These are phyloP conservation scores for Rhizopogon rudus DNA, from an alignment of 768 basidiomycete genomes.

Conservation along the genomic window DNA sequence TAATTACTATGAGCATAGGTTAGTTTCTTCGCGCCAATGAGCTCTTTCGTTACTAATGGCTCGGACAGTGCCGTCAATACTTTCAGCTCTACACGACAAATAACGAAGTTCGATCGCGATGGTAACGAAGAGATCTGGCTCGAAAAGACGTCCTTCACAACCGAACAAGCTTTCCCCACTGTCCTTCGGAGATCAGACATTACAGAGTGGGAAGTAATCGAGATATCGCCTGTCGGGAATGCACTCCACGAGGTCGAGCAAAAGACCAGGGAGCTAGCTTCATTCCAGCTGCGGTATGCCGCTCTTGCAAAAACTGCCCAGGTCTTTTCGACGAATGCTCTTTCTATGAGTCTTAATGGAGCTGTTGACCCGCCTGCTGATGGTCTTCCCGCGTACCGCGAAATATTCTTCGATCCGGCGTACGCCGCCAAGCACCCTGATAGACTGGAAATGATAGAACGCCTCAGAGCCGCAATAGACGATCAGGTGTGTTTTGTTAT, in stretches of 20 bases:
- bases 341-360: slow-evolving; percentile 83
- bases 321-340: slow-evolving; percentile 66
- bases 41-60: background rate
- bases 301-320: slow-evolving; percentile 76
- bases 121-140: slow-evolving; percentile 76
- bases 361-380: slow-evolving; percentile 81
- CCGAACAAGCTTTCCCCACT: slow-evolving; percentile 87
- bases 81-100: slow-evolving; percentile 73
- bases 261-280: slow-evolving; percentile 73
- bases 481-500: slow-evolving; percentile 55
- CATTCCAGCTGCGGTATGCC: slow-evolving; percentile 65
- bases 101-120: slow-evolving; percentile 59
- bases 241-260: slow-evolving; percentile 78
- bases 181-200: slow-evolving; percentile 89
- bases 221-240: slow-evolving; percentile 82
- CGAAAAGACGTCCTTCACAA: slow-evolving; percentile 85
- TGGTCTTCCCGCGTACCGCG: slow-evolving; percentile 71
- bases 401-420: slow-evolving; percentile 66
- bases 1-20: slow-evolving; percentile 87
- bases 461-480: slow-evolving; percentile 70
- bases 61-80: slow-evolving; percentile 65
- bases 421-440: slow-evolving; percentile 69
- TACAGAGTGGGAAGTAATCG: slow-evolving; percentile 58
- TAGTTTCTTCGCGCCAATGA: slow-evolving; percentile 8
- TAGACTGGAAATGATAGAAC: slow-evolving; percentile 63